These are phyloP conservation scores for Pythium dissotocum DNA, from an alignment of 352 stramenopile genomes.

Conservation along the genomic window DNA sequence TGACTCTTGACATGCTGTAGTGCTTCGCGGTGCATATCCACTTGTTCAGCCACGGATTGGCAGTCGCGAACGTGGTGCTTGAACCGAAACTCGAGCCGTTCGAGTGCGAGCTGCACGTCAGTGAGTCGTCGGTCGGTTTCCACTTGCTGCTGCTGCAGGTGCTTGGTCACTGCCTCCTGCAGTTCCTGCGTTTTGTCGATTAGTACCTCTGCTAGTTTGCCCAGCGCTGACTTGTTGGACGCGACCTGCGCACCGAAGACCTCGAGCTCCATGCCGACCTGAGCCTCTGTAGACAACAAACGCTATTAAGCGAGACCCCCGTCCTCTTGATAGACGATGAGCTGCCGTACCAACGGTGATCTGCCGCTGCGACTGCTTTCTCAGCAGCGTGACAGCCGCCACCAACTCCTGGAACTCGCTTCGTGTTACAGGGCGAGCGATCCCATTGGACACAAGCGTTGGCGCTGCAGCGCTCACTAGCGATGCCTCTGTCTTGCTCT, in stretches of 20 bases:
- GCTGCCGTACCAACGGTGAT: constrained; percentile 36
- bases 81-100: constrained; percentile 73
- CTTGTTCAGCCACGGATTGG: constrained; percentile 46
- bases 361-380: constrained; percentile 45
- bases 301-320: neutral
- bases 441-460: constrained; percentile 20
- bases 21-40: constrained; percentile 47
- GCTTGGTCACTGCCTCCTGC: constrained; percentile 36
- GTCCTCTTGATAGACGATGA: neutral
- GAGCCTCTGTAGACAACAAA: constrained; percentile 32
- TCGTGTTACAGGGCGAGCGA: constrained; percentile 48
- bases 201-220: constrained; percentile 45
- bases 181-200: constrained; percentile 47
- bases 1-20: constrained; percentile 42
- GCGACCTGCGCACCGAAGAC: constrained; percentile 43
- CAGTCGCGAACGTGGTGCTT: constrained; percentile 60
- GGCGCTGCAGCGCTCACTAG: neutral
- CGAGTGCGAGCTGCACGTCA: constrained; percentile 45
- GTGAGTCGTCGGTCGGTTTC: constrained; percentile 47
- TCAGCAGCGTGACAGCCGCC: constrained; percentile 40
- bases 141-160: constrained; percentile 49
- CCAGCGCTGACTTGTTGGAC: constrained; percentile 49
- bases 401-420: constrained; percentile 66
- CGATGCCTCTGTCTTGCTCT: constrained; percentile 1
- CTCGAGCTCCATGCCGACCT: constrained; percentile 52